phyloP scores from a whole-genome alignment of 192 early-diverging fungal genomes.

The Mortierella antarctica region DNA sequence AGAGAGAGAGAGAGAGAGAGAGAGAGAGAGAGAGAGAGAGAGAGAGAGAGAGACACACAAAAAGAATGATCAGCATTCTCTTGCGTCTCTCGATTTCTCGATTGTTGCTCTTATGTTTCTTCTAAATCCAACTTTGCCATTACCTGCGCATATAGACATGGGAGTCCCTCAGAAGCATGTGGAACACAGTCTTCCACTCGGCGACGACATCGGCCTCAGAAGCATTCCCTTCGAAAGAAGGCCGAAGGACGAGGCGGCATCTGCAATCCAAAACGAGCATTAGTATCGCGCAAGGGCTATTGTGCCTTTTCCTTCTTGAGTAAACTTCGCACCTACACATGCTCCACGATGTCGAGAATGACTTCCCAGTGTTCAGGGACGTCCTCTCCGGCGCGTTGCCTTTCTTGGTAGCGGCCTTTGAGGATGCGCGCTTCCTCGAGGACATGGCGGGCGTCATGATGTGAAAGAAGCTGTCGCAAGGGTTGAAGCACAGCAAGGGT shows the following conservation, averaged over 20 bases:
- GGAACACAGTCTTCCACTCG: conserved; percentile 20
- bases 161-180: conserved; percentile 6
- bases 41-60: too few relatives aligned
- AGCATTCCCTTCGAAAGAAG: conserved; percentile 9
- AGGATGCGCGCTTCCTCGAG: conserved; percentile 12
- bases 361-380: conserved; percentile 4
- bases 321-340: conserved; percentile 15
- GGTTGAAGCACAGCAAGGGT: conserved; percentile 8
- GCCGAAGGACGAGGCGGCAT: conserved; percentile 9
- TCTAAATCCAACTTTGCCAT: conserved; percentile 12
- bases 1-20: too few relatives aligned
- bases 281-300: too few relatives aligned
- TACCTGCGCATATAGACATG: conserved; percentile 19
- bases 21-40: too few relatives aligned
- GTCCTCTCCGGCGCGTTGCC: conserved; percentile 3
- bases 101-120: too few relatives aligned
- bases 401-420: conserved; percentile 4
- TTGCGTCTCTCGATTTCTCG: too few relatives aligned
- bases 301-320: too few relatives aligned
- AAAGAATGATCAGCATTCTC: too few relatives aligned
- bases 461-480: conserved; percentile 3
- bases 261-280: conserved; percentile 12
- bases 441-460: conserved; percentile 3
- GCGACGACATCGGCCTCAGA: conserved; percentile 19
- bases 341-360: conserved; percentile 9